phyloP scores from a whole-genome alignment of 768 basidiomycete species.

The Postia placenta region DNA sequence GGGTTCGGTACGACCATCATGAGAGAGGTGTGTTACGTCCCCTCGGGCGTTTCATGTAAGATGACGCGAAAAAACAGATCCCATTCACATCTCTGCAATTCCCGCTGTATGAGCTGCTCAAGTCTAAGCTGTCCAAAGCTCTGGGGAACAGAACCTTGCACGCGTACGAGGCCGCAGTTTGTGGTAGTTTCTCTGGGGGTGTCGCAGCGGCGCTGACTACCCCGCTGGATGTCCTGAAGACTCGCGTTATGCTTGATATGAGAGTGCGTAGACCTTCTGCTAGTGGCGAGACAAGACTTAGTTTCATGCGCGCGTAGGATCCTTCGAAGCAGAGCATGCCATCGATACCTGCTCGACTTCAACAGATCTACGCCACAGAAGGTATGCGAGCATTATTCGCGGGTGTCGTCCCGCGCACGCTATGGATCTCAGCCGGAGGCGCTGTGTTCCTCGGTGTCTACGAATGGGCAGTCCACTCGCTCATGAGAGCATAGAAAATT shows the following conservation, averaged over 20 bases:
- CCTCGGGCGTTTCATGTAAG: constrained; percentile 1
- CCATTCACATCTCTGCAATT: constrained; percentile 97
- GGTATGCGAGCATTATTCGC: constrained; percentile 75
- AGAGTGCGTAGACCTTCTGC: constrained; percentile 49
- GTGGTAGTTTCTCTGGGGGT: constrained; percentile 89
- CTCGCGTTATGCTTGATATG: constrained; percentile 92
- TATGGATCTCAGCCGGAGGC: constrained; percentile 96
- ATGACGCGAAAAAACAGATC: constrained; percentile 47
- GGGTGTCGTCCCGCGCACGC: constrained; percentile 84
- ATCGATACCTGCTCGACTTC: constrained; percentile 50
- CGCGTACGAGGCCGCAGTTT: constrained; percentile 75
- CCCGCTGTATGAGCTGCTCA: constrained; percentile 89
- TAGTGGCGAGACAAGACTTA: no score
- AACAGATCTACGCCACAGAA: constrained; percentile 64
- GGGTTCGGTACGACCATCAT: constrained; percentile 81
- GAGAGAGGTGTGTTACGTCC: constrained; percentile 41
- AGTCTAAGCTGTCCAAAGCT: constrained; percentile 51
- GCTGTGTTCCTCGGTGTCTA: constrained; percentile 98
- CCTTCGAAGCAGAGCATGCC: constrained; percentile 43
- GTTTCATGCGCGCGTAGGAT: no score
- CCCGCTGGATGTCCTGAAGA: constrained; percentile 94
- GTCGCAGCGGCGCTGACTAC: constrained; percentile 88
- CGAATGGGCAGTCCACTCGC: constrained; percentile 63
- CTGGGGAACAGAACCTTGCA: constrained; percentile 52
- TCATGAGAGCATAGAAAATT: constrained; percentile 27